Evolutionary conservation across 768 basidiomycete species (phyloP).

Genomic region (Naematelia encephala): DNA sequence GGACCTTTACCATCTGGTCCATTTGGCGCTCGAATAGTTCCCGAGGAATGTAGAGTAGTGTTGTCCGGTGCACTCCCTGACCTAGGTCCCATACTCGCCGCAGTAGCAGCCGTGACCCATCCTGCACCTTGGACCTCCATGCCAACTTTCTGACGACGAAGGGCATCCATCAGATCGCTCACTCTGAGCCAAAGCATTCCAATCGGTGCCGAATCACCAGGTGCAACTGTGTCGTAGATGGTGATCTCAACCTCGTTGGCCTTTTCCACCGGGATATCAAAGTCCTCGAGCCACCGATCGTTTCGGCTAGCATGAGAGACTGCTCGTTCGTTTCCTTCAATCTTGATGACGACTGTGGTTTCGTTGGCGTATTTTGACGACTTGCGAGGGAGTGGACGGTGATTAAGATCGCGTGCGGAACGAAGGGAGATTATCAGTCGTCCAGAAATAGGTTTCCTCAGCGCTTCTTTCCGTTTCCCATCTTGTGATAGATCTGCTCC

Average conservation of each 20-base stretch:
- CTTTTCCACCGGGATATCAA: conserved; percentile 94
- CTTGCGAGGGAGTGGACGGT: conserved; percentile 77
- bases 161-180: conserved; percentile 87
- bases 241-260: conserved; percentile 98
- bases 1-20: conserved; percentile 20
- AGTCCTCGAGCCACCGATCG: conserved; percentile 97
- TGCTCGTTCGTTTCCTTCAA: conserved; percentile 90
- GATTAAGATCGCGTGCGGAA: conserved; percentile 89
- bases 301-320: conserved; percentile 88
- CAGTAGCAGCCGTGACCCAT: conserved; percentile 81
- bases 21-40: conserved; percentile 31
- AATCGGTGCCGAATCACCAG: conserved; percentile 77
- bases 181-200: conserved; percentile 93
- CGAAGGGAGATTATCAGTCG: conserved; percentile 84
- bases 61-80: conserved; percentile 35
- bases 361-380: conserved; percentile 76
- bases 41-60: conserved; percentile 36
- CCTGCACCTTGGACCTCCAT: conserved; percentile 67
- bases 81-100: conserved; percentile 53
- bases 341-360: conserved; percentile 88
- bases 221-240: conserved; percentile 82
- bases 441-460: conserved; percentile 93
- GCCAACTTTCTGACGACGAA: conserved; percentile 85
- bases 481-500: conserved; percentile 61
- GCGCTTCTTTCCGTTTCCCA: conserved; percentile 84